These are phyloP conservation scores for Macrophomina tecta DNA, from an alignment of 2,329 filamentous ascomycete species.

Conservation along the genomic window DNA sequence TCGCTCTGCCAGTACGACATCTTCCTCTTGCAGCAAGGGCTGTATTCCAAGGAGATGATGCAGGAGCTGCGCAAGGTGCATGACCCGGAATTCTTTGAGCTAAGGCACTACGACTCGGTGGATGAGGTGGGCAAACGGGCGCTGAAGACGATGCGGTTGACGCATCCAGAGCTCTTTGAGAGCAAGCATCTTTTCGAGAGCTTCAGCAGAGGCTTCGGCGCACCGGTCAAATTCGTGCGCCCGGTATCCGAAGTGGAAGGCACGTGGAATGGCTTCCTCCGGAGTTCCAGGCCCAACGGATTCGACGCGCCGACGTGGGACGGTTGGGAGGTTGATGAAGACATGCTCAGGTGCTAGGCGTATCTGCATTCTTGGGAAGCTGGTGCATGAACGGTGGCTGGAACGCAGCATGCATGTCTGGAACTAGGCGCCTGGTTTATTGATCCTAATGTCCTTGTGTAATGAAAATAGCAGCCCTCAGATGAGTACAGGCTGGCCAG, in stretches of 20 bases:
- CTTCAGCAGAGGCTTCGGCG: constrained; percentile 52
- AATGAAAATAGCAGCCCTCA: neutral
- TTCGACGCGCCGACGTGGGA: constrained; percentile 58
- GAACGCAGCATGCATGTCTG: constrained; percentile 3
- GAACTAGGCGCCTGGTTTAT: neutral
- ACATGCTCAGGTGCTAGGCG: constrained; percentile 37
- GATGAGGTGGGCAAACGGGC: constrained; percentile 69
- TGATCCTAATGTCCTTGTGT: constrained; percentile 6
- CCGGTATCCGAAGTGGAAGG: constrained; percentile 55
- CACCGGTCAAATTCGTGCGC: constrained; percentile 55
- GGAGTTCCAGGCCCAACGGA: constrained; percentile 59
- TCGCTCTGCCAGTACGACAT: constrained; percentile 73
- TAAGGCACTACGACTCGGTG: constrained; percentile 68
- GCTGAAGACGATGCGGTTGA: constrained; percentile 59
- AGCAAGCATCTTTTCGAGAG: constrained; percentile 55
- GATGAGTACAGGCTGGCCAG: neutral
- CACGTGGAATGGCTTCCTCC: constrained; percentile 55
- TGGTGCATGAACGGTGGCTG: neutral
- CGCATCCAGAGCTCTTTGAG: constrained; percentile 62
- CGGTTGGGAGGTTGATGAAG: constrained; percentile 50
- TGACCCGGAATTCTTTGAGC: constrained; percentile 60
- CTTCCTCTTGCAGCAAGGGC: constrained; percentile 65
- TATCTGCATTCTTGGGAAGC: neutral
- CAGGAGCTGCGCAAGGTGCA: constrained; percentile 56
- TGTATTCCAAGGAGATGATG: constrained; percentile 62